These are phyloP conservation scores for Haplosporangium sp. DNA, from an alignment of 371 early-diverging fungal species.

Conservation along the genomic window DNA sequence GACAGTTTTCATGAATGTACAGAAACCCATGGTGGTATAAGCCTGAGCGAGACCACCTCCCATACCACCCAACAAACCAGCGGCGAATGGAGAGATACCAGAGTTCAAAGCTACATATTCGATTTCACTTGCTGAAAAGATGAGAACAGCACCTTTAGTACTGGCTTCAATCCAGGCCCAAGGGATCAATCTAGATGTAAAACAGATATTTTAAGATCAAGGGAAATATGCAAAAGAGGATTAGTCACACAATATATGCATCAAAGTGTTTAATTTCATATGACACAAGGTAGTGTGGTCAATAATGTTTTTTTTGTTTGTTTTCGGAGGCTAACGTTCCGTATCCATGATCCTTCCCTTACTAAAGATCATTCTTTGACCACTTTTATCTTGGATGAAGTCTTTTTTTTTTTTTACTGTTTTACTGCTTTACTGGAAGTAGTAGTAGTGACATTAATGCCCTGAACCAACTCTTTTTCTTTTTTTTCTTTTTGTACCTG, in stretches of 20 bases:
- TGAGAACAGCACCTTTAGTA: conserved; percentile 94
- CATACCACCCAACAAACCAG: conserved; percentile 94
- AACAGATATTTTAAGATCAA: background rate
- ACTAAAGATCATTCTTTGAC: too few relatives aligned
- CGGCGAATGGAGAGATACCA: conserved; percentile 71
- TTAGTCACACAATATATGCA: conserved; percentile 9
- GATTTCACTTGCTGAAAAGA: conserved; percentile 94
- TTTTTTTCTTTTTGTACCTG: too few relatives aligned
- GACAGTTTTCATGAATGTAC: conserved; percentile 99
- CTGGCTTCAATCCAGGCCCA: conserved; percentile 96
- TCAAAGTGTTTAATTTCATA: background rate
- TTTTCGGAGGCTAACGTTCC: background rate
- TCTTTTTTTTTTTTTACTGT: too few relatives aligned
- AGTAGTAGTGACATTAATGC: too few relatives aligned
- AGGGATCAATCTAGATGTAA: conserved; percentile 63
- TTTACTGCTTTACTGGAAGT: too few relatives aligned
- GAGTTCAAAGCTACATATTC: conserved; percentile 79
- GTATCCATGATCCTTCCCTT: too few relatives aligned
- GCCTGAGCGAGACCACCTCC: conserved; percentile 93
- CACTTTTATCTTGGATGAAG: too few relatives aligned
- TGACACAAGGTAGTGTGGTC: background rate
- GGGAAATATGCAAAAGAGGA: background rate
- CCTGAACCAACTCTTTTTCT: too few relatives aligned
- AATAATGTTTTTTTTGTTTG: background rate
- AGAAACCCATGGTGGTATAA: conserved; percentile 98